Evolutionary conservation across 2,329 filamentous ascomycete genomes (phyloP), one percentile per base, ranked within the genome.

Genomic region (Ophiocordyceps camponoti-saundersi): DNA sequence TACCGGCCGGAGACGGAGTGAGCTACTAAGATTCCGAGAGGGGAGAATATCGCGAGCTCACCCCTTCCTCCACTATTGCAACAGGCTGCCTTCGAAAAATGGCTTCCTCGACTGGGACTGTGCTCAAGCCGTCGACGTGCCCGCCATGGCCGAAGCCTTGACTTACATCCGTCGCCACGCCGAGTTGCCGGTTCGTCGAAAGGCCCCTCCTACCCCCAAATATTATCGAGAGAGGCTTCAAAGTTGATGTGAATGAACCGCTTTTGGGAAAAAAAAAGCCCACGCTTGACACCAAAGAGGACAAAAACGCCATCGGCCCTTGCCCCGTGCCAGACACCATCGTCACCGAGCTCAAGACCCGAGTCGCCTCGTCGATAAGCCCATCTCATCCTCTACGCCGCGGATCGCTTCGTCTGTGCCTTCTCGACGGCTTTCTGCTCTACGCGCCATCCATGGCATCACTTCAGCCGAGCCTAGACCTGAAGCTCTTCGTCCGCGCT

Each of bases 41-140:
- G n/a, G 22, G n/a, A 20, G 8, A 8, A 4, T 3, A 16, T 10
- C 23, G 8, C 18, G 20, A n/a, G 13, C 40, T 42, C 13, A 32
- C 21, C 12, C 8, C n/a, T n/a, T n/a, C n/a, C n/a, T n/a, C n/a
- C n/a, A n/a, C n/a, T n/a, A n/a, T 18, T 4, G 5, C 22, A 29
- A 11, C 45, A 79, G 76, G 48, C 63, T 80, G 2, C 77, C 77
- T 5, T 63, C 60, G 18, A 76, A 67, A 52, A 57, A 79, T 49
- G 77, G 73, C 15, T 67, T 95, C 13, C 70, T 83, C 52, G 89
- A 98, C 66, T 96, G 92, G 90, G 92, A 98, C 63, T 95, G 89
- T 56, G 70, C 85, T 16, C 83, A 81, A 52, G 74, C 89, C 10
- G 68, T 98, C 47, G 76, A 89, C 53, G 71, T 95, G 26, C 68